A percentile compares a stretch with the other conserved stretches of the same genome.
These are phyloP conservation scores for Coemansia sp. DNA, from an alignment of 192 early-diverging fungal genomes.

Conservation along the genomic window DNA sequence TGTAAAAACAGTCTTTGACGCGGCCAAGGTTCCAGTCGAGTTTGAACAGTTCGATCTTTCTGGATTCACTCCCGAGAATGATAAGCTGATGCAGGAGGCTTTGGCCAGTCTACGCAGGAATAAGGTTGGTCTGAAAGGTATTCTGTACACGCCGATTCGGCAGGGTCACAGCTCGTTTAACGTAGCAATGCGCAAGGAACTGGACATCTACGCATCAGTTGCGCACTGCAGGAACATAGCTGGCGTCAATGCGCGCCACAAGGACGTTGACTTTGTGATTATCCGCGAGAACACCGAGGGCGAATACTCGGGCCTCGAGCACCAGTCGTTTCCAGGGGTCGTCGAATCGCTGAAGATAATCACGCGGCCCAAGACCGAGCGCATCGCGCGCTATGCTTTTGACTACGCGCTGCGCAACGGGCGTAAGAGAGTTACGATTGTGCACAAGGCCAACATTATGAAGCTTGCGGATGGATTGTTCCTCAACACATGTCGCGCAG, in stretches of 20 bases:
- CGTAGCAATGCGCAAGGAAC: constrained; percentile 93
- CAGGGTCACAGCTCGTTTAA: constrained; percentile 94
- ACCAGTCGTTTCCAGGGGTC: constrained; percentile 96
- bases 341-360: constrained; percentile 99
- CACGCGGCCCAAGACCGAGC: constrained; percentile 94
- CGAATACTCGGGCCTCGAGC: constrained; percentile 98
- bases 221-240: constrained; percentile 88
- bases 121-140: constrained; percentile 98
- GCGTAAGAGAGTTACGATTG: constrained; percentile 96
- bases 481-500: constrained; percentile 93
- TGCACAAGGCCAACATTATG: constrained; percentile 99
- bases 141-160: constrained; percentile 82
- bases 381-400: constrained; percentile 97
- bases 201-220: constrained; percentile 97
- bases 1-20: constrained; percentile 93
- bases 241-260: constrained; percentile 84
- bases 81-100: constrained; percentile 81
- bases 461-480: constrained; percentile 98
- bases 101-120: constrained; percentile 89
- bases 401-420: constrained; percentile 97
- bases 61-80: constrained; percentile 82
- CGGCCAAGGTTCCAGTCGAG: constrained; percentile 89
- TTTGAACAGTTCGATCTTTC: constrained; percentile 98
- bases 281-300: constrained; percentile 99
- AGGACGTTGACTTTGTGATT: constrained; percentile 95